phyloP scores from a whole-genome alignment of 1,139 yeast species.

The Kodamaea plutei region DNA sequence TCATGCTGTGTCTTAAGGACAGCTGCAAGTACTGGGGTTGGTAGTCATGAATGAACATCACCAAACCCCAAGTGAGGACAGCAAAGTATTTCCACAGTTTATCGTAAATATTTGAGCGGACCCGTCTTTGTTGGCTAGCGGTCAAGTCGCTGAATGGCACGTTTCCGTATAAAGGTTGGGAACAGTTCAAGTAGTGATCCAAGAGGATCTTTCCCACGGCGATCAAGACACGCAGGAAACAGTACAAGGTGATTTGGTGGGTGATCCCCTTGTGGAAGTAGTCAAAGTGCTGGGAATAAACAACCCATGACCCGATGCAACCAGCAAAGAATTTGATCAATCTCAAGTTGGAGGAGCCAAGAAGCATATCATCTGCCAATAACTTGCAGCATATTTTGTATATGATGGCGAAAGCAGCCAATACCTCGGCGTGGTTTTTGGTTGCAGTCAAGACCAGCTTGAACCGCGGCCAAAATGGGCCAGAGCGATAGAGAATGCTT shows the following conservation, averaged over 20 bases:
- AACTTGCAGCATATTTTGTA: slow-evolving; percentile 44
- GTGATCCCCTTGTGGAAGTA: slow-evolving; percentile 48
- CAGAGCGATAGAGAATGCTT: slow-evolving; percentile 50
- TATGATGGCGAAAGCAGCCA: slow-evolving; percentile 63
- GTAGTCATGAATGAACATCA: slow-evolving; percentile 65
- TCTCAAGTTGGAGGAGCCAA: slow-evolving; percentile 29
- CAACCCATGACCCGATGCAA: slow-evolving; percentile 57
- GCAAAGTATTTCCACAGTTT: slow-evolving; percentile 64
- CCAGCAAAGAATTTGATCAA: slow-evolving; percentile 58
- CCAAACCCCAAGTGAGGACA: slow-evolving; percentile 70
- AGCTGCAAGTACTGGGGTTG: slow-evolving; percentile 64
- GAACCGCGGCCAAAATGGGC: slow-evolving; percentile 45
- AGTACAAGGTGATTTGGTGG: slow-evolving; percentile 59
- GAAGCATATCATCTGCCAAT: slow-evolving; percentile 30
- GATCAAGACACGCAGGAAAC: slow-evolving; percentile 54
- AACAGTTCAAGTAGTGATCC: slow-evolving; percentile 34
- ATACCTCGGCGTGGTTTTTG: slow-evolving; percentile 59
- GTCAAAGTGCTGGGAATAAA: slow-evolving; percentile 56
- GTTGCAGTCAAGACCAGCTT: slow-evolving; percentile 54
- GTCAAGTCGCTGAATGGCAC: slow-evolving; percentile 29
- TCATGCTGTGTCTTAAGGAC: slow-evolving; percentile 68
- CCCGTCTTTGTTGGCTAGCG: slow-evolving; percentile 30
- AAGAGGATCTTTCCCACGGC: slow-evolving; percentile 49
- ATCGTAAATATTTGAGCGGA: slow-evolving; percentile 33
- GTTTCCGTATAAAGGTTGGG: slow-evolving; percentile 31